phyloP scores from a whole-genome alignment of 2,329 filamentous ascomycete species.

The Colletotrichum destructivum region DNA sequence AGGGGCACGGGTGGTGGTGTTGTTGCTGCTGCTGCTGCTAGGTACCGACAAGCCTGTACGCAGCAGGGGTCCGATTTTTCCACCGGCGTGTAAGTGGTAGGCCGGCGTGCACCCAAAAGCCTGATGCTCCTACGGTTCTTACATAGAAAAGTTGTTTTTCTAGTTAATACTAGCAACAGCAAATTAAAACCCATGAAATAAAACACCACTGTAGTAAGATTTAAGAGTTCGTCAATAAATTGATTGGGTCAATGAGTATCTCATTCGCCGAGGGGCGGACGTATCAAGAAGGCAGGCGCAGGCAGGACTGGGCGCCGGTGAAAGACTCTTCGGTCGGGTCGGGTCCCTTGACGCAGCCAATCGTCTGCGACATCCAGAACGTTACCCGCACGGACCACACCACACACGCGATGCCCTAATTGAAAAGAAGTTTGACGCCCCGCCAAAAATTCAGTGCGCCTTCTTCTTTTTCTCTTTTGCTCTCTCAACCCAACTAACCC shows the following conservation, averaged over 20 bases:
- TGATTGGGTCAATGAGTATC: constrained; percentile 16
- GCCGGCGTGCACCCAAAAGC: constrained; percentile 19
- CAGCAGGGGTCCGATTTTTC: constrained; percentile 16
- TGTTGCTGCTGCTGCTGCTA: not conserved
- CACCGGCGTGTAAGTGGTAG: constrained; percentile 18
- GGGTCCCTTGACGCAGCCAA: constrained; percentile 19
- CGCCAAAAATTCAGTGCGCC: constrained; percentile 27
- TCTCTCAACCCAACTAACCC: constrained; percentile 28
- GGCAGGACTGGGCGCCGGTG: constrained; percentile 13
- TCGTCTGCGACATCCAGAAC: constrained; percentile 32
- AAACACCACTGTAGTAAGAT: too few relatives aligned
- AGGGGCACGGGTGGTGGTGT: constrained; percentile 18
- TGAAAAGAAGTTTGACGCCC: constrained; percentile 31
- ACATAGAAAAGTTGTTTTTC: constrained; percentile 25
- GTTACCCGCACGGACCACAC: constrained; percentile 31
- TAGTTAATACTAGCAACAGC: too few relatives aligned
- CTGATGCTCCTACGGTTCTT: not conserved
- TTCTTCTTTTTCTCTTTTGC: constrained; percentile 6
- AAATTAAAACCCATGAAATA: too few relatives aligned
- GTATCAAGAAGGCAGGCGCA: not conserved
- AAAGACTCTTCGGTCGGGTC: constrained; percentile 23
- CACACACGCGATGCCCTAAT: constrained; percentile 40
- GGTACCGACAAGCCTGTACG: constrained; percentile 7
- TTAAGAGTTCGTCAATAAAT: not conserved
- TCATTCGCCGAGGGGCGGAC: constrained; percentile 24